Base-by-base conservation (phyloP, 768 basidiomycete genomes). In the Tephrocybe sp. region DNA sequence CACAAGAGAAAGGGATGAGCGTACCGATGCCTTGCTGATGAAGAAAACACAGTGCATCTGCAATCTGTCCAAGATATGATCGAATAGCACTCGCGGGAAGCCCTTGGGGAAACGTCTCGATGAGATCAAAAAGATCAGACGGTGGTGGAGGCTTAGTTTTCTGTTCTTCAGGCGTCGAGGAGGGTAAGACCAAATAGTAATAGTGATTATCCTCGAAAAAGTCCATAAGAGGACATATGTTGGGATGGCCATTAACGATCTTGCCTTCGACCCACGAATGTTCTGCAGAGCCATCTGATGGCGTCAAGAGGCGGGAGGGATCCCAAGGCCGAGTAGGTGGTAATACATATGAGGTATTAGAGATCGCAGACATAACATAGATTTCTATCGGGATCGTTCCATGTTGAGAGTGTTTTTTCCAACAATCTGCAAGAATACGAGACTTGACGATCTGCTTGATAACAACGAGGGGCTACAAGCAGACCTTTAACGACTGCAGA, bases 401-500 rank as follows among this genome's bases (percentile, higher is more conserved):
- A 66, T 90, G 82, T 55, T 87, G 83, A 38, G 90, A 89, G 66
- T 99, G 96, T 63, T 90, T 91, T 74, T 98, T 98, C 97, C 97
- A 99, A 68, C 96, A 98, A 72, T 99, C 96, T 26, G 96, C 96
- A 46, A 99, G 80, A 53, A 99, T 99, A 45, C 97, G 89, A 41
- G 92, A 94, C 69, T 98, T 98, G 75, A 98, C 95, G 62, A 98
- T 87, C 69, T 97, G 95, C 65, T 99, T 99, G 70, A 99, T 93
- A 60, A 99, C 87, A 53, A 97, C 72, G 33, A 89, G 84, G 3
- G 93, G 87, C 92, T 94, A 61, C 54, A 40, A 58, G 49, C 51
- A 59, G 20, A 23, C 58, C 42, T n/a, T 62, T 54, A 63, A 59
- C 44, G 49, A 42, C 36, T 3, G 49, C 59, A 52, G 51, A 48